Base-by-base conservation (phyloP, 164 flowering plant species). In the Aristolochia californica region DNA sequence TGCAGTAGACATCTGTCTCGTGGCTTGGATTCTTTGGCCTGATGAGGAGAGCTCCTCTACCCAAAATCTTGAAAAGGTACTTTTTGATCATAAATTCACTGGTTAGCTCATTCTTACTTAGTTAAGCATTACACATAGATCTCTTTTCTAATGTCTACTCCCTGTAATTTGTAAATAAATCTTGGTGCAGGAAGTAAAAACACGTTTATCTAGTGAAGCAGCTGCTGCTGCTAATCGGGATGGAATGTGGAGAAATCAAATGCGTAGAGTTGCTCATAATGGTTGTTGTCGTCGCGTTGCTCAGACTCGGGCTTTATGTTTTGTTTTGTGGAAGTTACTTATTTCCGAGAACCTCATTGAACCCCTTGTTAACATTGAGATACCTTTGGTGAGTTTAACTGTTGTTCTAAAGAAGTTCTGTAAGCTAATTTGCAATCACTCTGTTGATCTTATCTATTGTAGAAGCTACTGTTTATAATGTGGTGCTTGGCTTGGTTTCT, bases 181-280 rank as follows among this genome's bases (percentile, higher is more conserved):
- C 26, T 56, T 5, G 16, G 56, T 38, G 62, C 76, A 94, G 99
- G 99, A 87, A 76, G 90, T 82, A 20, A 87, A 84, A 74, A 94
- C 76, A 68, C 75, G 97, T 70, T 72, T 94, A 65, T 77, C 99
- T 27, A 57, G 66, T 72, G 99, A 90, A 70, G 89, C 75, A 64
- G 83, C 78, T 30, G 96, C 93, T 57, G 81, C 93, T 72, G 96
- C 99, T 62, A 78, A 78, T 62, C 79, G 80, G 26, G 74, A 70
- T 80, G 96, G 99, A 62, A 74, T 87, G 78, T 94, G 99, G 99
- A 90, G 75, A 71, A 90, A 94, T 78, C 99, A 94, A 76, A 94
- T 74, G 79, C 82, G 90, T 47, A 80, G 80, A 75, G 97, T 81
- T 68, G 97, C 99, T 30, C 96, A 90, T 74, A 84, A 94, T 80